These are phyloP conservation scores for Ochetophila trinervis DNA, from an alignment of 306 rosid species.

Conservation along the genomic window DNA sequence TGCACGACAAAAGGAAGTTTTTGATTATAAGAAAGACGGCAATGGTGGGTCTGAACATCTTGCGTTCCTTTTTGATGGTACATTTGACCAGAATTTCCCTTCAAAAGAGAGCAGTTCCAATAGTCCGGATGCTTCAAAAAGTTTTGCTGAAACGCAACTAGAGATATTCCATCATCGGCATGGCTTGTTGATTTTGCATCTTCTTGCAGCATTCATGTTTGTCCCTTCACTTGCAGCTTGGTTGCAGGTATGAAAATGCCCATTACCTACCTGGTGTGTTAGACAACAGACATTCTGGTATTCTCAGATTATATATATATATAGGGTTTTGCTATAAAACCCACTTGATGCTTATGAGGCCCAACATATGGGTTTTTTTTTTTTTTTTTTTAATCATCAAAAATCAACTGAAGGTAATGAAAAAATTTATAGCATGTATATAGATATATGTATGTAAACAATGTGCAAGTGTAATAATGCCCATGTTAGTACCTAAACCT, in stretches of 20 bases:
- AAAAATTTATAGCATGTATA: too few species aligned
- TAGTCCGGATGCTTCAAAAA: constrained; percentile 66
- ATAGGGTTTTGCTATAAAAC: too few species aligned
- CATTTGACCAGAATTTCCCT: constrained; percentile 43
- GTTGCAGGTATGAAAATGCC: constrained; percentile 66
- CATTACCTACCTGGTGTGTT: constrained; percentile 13
- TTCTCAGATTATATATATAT: not conserved
- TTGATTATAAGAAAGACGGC: constrained; percentile 38
- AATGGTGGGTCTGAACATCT: constrained; percentile 38
- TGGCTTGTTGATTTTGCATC: constrained; percentile 82
- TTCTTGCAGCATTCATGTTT: constrained; percentile 78
- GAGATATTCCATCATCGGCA: constrained; percentile 87
- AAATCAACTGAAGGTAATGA: too few species aligned
- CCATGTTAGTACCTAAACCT: too few species aligned
- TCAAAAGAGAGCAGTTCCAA: constrained; percentile 46
- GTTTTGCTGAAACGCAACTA: constrained; percentile 76
- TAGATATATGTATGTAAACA: too few species aligned
- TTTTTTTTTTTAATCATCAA: too few species aligned
- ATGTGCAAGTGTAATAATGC: too few species aligned
- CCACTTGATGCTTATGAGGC: too few species aligned
- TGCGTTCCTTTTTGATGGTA: constrained; percentile 47
- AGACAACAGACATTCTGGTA: not conserved
- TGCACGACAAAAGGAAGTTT: constrained; percentile 43
- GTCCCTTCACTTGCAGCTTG: constrained; percentile 84
- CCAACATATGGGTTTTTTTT: too few species aligned